These are phyloP conservation scores for Wickerhamomyces sp. DNA, from an alignment of 1,139 yeast species.

Conservation along the genomic window DNA sequence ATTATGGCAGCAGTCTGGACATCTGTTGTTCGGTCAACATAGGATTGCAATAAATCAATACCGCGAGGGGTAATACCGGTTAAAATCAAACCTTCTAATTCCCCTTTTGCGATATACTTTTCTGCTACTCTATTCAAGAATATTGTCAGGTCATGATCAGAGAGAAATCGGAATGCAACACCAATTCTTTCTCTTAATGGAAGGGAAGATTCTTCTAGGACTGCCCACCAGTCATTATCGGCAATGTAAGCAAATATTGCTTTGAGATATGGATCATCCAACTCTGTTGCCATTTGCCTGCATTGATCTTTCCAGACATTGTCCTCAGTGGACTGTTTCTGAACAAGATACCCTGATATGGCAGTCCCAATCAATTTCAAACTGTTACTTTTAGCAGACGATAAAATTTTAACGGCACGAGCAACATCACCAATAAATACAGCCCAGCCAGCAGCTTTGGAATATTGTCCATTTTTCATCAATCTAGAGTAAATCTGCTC, in stretches of 20 bases:
- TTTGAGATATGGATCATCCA: slow-evolving; percentile 83
- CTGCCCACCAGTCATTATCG: slow-evolving; percentile 96
- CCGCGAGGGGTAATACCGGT: slow-evolving; percentile 89
- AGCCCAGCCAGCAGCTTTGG: slow-evolving; percentile 98
- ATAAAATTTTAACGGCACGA: slow-evolving; percentile 70
- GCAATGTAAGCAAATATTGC: slow-evolving; percentile 93
- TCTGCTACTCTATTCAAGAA: slow-evolving; percentile 69
- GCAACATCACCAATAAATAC: slow-evolving; percentile 88
- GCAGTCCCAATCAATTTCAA: slow-evolving; percentile 86
- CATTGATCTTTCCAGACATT: slow-evolving; percentile 95
- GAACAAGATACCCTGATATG: slow-evolving; percentile 86
- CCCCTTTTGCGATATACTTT: slow-evolving; percentile 71
- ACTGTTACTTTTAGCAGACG: slow-evolving; percentile 39
- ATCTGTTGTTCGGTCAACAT: slow-evolving; percentile 85
- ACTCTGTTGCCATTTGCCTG: slow-evolving; percentile 76
- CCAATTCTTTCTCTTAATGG: slow-evolving; percentile 88
- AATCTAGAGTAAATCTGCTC: slow-evolving; percentile 62
- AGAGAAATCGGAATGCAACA: slow-evolving; percentile 78
- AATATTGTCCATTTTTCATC: slow-evolving; percentile 56
- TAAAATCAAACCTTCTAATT: slow-evolving; percentile 81
- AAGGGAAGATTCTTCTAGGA: slow-evolving; percentile 80
- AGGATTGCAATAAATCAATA: slow-evolving; percentile 75
- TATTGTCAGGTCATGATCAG: slow-evolving; percentile 68
- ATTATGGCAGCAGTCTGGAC: slow-evolving; percentile 89
- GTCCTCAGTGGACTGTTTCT: slow-evolving; percentile 53